Evolutionary conservation across 352 stramenopile genomes (phyloP).

Genomic region (Pythium chondricola): DNA sequence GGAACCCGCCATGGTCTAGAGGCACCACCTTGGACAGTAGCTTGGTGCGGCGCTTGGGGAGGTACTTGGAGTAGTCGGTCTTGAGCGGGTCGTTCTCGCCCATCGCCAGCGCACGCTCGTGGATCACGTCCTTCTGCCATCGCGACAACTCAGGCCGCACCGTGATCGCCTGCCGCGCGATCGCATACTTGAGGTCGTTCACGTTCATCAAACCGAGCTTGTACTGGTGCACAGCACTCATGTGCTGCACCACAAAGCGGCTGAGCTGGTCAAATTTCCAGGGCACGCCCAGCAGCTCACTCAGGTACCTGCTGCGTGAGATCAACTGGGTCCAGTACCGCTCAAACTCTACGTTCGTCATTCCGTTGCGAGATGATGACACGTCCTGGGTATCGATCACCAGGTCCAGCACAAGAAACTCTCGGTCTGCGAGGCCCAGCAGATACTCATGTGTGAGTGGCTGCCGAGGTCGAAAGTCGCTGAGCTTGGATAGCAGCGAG

Average conservation of each 20-base stretch:
- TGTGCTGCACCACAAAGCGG: constrained; percentile 80
- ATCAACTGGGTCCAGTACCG: constrained; percentile 46
- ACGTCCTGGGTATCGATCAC: constrained; percentile 8
- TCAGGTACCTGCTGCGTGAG: constrained; percentile 63
- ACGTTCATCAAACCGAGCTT: constrained; percentile 83
- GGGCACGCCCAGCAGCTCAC: constrained; percentile 41
- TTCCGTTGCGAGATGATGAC: constrained; percentile 25
- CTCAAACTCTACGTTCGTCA: constrained; percentile 82
- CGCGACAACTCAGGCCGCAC: constrained; percentile 48
- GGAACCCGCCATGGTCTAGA: constrained; percentile 84
- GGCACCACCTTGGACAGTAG: constrained; percentile 83
- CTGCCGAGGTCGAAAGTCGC: constrained; percentile 43
- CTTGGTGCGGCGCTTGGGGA: constrained; percentile 60
- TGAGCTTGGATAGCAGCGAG: constrained; percentile 38
- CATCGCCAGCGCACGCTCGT: constrained; percentile 86
- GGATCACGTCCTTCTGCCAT: constrained; percentile 71
- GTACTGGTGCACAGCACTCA: constrained; percentile 82
- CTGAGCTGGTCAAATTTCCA: constrained; percentile 82
- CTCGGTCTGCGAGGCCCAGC: constrained; percentile 37
- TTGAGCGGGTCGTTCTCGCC: constrained; percentile 90
- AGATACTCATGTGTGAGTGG: constrained; percentile 34
- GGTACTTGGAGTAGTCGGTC: constrained; percentile 90
- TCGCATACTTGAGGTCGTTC: constrained; percentile 83
- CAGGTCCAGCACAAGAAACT: constrained; percentile 53
- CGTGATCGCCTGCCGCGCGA: constrained; percentile 46